Base-by-base conservation (phyloP, 2,329 filamentous ascomycete species). In the Aspergillus novofumigatus region DNA sequence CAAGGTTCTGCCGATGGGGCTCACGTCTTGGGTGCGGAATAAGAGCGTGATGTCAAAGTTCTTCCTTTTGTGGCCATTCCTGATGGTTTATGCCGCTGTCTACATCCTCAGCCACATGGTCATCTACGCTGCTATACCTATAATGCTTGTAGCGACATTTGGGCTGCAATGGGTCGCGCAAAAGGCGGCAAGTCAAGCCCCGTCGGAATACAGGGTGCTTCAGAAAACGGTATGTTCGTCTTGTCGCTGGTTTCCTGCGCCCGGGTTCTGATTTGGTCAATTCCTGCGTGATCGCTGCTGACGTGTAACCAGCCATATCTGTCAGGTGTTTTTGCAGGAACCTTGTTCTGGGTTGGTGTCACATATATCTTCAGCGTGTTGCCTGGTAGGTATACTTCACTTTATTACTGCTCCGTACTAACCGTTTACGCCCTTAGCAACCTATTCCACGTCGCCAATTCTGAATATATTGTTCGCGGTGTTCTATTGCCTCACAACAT, bases 271-370 rank as follows among this genome's bases (percentile, higher is more conserved):
- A 11, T 45, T n/a, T n/a, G 17, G 14, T n/a, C 41, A 14, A 29
- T 45, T 9, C 41, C 21, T 53, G 1, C 25, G 7, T 29, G 32
- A 4, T 23, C 10, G 38, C 52, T 25, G 29, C 61, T 68, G 38
- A 60, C 54, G 51, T 53, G 62, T 68, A 56, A 68, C 32, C 29
- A 92, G 88, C 93, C 94, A 11, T 97, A 92, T 82, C 81, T 99
- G 64, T 88, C 94, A 0, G 94, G 94, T 56, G 92, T 99, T 60
- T 99, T 99, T 76, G 88, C 92, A 0, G 92, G 81, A 1, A 90
- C 92, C 0, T 75, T 97, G 20, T 95, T 96, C 69, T 87, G 91
- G 79, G 85, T 91, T 3, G 90, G 87, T 28, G 68, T 90, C 41
- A 85, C 88, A 63, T 99, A 91, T 85, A 64, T 93, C 42, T 83